Evolutionary conservation across 2,329 filamentous ascomycete genomes (phyloP), one percentile per base, ranked within the genome.

Genomic region (Ustilaginoidea virens): DNA sequence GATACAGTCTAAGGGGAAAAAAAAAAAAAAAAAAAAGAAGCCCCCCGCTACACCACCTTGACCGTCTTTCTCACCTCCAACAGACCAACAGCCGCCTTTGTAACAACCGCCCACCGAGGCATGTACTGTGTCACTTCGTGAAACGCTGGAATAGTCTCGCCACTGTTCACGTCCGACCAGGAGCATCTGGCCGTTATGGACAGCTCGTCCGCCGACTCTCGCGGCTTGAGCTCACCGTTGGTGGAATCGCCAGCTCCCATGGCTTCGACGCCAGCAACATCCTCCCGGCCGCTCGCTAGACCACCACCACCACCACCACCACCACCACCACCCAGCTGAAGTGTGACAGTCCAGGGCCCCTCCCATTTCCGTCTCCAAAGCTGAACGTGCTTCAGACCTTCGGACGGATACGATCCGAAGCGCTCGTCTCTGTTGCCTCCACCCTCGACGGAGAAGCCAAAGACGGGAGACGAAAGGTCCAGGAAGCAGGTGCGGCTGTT

Each of bases 341-440:
- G 31, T 7, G 45, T 49, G 12, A 92, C 75, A 11, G 66, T 65
- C 81, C 86, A 94, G 3, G 66, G 66, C 17, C 71, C 70, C 27
- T 73, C 66, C 76, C 82, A 93, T 20, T 75, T 70, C 19, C 90
- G 67, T 39, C 80, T 79, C 78, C 86, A 94, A 8, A 96, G 64
- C 33, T 77, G 69, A 30, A 93, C 63, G 35, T 77, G 69, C 23
- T 62, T 63, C 32, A 79, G 63, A 1, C 80, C 80, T 9, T 63
- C 61, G 6, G 70, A 60, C 1, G 73, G 68, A 5, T 72, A 66
- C 24, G 65, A 57, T 12, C 74, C 68, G 47, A 83, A 82, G 25
- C 78, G 69, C 15, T 63, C 55, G 44, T 80, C 70, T 37, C 68
- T 66, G 15, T 61, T 52, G 2, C 60, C 59, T 17, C 66, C 69